These are phyloP conservation scores for Taphrina communis DNA, from an alignment of 1,139 yeast species.

Conservation along the genomic window DNA sequence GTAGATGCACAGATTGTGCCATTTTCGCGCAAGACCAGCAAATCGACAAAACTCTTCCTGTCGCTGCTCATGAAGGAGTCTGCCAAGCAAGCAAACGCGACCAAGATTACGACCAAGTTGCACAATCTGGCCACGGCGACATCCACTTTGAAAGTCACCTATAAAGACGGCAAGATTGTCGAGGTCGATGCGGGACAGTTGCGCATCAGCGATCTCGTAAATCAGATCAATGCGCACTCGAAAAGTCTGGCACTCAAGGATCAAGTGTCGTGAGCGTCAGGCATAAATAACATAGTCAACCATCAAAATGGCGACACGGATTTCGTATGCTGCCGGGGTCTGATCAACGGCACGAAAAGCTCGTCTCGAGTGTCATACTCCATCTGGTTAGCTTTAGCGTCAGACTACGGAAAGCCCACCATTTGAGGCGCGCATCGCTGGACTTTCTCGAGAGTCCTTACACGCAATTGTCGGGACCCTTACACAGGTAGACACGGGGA, in stretches of 20 bases:
- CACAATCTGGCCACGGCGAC: not conserved
- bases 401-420: no score
- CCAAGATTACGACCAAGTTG: slow-evolving; percentile 24
- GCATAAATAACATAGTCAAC: not conserved
- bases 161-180: slow-evolving; percentile 72
- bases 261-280: slow-evolving; percentile 22
- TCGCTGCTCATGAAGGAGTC: slow-evolving; percentile 35
- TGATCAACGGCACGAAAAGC: no score
- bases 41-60: slow-evolving; percentile 31
- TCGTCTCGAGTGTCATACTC: no score
- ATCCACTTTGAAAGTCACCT: slow-evolving; percentile 73
- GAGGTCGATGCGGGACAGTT: slow-evolving; percentile 54
- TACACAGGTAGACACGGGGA: no score
- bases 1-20: slow-evolving; percentile 28
- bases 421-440: no score
- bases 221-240: slow-evolving; percentile 30
- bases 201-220: slow-evolving; percentile 21
- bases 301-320: no score
- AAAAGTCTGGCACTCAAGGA: slow-evolving; percentile 33
- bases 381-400: no score
- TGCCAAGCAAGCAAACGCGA: slow-evolving; percentile 32
- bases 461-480: no score
- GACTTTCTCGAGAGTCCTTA: no score
- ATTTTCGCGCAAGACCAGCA: slow-evolving; percentile 17
- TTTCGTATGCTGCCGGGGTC: no score